Evolutionary conservation across 2,329 filamentous ascomycete species (phyloP), one percentile per base, ranked within the genome.

Genomic region (Microsporum audouinii): DNA sequence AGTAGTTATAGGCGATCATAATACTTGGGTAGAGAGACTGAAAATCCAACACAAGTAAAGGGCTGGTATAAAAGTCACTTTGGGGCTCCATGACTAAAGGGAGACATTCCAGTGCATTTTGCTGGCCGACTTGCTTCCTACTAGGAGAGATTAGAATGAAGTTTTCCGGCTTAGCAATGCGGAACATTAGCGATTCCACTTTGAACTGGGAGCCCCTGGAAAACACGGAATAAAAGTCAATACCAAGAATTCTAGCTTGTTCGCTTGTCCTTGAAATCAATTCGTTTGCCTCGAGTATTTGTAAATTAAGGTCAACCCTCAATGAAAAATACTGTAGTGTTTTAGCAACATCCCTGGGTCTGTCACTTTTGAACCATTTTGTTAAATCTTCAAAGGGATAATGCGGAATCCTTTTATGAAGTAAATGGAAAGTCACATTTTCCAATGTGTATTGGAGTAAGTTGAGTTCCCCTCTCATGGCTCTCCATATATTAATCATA

Each of bases 1-100:
- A 99, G 71, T 96, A 94, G 69, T 99, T 99, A 77, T 99, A 97
- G 0, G 94, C 94, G 70, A 99, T 97, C 91, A 99, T 96, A 63
- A 97, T 87, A 73, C 91, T 96, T 0, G 94, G 94, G 66, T 99
- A 99, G 56, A 99, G 77, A 63, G 90, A 95, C 70, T 97, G 92
- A 65, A 99, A 99, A 73, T 99, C 94, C 5, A 99, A 79, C 0
- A 99, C 94, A 2, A 99, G 71, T 0, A 99, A 72, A 0, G 94
- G 94, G 64, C 89, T 94, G 61, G 80, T 90, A 74, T 99, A 99
- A 70, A 99, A 96, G 5, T 86, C 89, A 66, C 91, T 96, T 68
- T 94, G 90, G 0, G 94, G 94, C 70, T 99, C 94, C 91, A 99
- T 96, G 45, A 99, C 94, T 10, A 99, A 78, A 0, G 94, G 94